phyloP scores from a whole-genome alignment of 139 green algal species.

The Yamagishiella unicocca region DNA sequence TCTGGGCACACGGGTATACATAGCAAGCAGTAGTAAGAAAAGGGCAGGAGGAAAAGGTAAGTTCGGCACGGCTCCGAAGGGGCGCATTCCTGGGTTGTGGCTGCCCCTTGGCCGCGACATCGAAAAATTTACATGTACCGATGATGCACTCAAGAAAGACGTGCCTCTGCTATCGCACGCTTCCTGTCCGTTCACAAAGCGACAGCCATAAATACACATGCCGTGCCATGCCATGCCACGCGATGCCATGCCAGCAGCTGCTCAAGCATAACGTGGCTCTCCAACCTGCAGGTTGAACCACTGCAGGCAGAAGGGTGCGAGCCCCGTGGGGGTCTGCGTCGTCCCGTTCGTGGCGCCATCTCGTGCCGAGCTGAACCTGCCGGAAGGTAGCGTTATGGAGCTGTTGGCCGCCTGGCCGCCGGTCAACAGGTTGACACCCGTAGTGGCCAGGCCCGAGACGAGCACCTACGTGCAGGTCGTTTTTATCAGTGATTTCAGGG shows the following conservation, averaged over 20 bases:
- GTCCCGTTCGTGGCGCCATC: not conserved
- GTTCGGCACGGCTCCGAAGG: not conserved
- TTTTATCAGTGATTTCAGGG: not conserved
- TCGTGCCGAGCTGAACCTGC: not conserved
- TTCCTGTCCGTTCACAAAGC: not conserved
- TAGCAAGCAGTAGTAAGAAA: no score
- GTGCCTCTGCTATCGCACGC: not conserved
- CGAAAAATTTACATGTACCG: not conserved
- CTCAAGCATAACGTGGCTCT: not conserved
- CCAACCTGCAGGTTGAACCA: slow-evolving; percentile 51
- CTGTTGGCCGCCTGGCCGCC: not conserved
- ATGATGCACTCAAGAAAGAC: not conserved
- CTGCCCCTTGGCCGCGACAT: not conserved
- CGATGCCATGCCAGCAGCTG: no score
- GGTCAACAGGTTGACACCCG: not conserved
- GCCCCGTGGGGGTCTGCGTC: not conserved
- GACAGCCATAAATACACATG: no score
- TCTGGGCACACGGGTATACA: not conserved
- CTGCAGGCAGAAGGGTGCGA: slow-evolving; percentile 46
- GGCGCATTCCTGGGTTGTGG: not conserved
- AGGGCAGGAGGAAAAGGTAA: not conserved
- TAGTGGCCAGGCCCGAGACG: not conserved
- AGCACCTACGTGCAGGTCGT: slow-evolving; percentile 26
- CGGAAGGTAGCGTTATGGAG: not conserved
- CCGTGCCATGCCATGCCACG: no score